These are phyloP conservation scores for Fusarium foetens DNA, from an alignment of 2,329 filamentous ascomycete genomes.

Conservation along the genomic window DNA sequence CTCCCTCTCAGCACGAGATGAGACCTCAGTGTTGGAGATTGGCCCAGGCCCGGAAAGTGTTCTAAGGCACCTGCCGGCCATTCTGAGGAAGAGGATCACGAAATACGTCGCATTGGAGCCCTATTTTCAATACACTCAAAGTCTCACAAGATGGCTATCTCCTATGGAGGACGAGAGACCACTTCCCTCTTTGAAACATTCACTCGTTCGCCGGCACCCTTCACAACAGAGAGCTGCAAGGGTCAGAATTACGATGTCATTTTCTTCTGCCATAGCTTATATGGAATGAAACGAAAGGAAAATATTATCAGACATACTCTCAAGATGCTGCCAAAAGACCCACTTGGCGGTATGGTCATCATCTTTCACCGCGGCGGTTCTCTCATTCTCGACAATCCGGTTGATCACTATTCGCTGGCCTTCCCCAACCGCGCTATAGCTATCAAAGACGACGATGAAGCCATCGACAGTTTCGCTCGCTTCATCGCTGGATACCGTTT, in stretches of 20 bases:
- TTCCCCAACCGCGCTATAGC: constrained; percentile 57
- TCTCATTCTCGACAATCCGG: constrained; percentile 59
- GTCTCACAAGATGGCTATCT: constrained; percentile 56
- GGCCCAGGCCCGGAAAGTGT: constrained; percentile 67
- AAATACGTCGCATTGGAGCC: constrained; percentile 66
- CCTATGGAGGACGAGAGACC: constrained; percentile 44
- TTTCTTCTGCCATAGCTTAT: constrained; percentile 73
- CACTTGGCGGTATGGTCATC: constrained; percentile 57
- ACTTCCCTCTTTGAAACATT: constrained; percentile 55
- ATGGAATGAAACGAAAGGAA: constrained; percentile 64
- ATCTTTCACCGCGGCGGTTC: constrained; percentile 64
- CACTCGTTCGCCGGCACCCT: constrained; percentile 50
- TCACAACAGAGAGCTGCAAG: constrained; percentile 48
- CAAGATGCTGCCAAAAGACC: constrained; percentile 55
- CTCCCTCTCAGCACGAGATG: constrained; percentile 52
- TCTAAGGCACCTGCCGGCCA: constrained; percentile 58
- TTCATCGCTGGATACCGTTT: constrained; percentile 62
- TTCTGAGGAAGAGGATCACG: constrained; percentile 55
- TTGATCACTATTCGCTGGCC: constrained; percentile 57
- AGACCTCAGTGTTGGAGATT: constrained; percentile 67
- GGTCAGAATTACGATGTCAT: constrained; percentile 62
- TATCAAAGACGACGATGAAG: constrained; percentile 57
- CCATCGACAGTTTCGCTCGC: constrained; percentile 61
- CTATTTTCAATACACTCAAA: constrained; percentile 56
- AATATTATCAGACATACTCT: constrained; percentile 59